phyloP scores from a whole-genome alignment of 192 early-diverging fungal genomes.

The Diversispora epigaea region DNA sequence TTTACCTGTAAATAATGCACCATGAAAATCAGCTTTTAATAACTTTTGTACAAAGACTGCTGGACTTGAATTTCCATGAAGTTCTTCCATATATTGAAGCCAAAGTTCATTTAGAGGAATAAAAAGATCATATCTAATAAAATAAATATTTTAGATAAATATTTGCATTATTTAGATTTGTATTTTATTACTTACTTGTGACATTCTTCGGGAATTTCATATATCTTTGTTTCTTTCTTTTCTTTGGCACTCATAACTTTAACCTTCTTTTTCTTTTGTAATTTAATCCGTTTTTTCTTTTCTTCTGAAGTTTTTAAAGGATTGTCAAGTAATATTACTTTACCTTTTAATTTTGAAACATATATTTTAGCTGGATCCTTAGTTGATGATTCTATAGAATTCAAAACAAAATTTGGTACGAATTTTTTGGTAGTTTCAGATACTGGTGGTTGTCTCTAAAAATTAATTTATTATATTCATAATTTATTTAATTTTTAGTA shows the following conservation, averaged over 20 bases:
- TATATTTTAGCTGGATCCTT: conserved; percentile 43
- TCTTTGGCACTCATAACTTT: conserved; percentile 67
- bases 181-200: conserved; percentile 37
- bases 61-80: conserved; percentile 48
- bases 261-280: conserved; percentile 38
- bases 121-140: conserved; percentile 57
- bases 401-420: conserved; percentile 8
- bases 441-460: not conserved
- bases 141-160: not conserved
- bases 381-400: not conserved
- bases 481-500: not conserved
- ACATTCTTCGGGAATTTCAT: conserved; percentile 62
- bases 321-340: conserved; percentile 55
- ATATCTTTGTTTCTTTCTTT: conserved; percentile 56
- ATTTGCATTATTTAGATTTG: not conserved
- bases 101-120: conserved; percentile 74
- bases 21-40: conserved; percentile 85
- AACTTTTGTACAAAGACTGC: conserved; percentile 50
- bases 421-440: conserved; percentile 21
- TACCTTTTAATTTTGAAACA: conserved; percentile 51
- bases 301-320: conserved; percentile 38
- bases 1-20: conserved; percentile 71
- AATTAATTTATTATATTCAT: not conserved
- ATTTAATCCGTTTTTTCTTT: conserved; percentile 32
- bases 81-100: conserved; percentile 69